Percentiles rank a stretch among this genome's conserved stretches.
phyloP scores from a whole-genome alignment of 805 yeast genomes.

The Wickerhamiella sergipiensis region DNA sequence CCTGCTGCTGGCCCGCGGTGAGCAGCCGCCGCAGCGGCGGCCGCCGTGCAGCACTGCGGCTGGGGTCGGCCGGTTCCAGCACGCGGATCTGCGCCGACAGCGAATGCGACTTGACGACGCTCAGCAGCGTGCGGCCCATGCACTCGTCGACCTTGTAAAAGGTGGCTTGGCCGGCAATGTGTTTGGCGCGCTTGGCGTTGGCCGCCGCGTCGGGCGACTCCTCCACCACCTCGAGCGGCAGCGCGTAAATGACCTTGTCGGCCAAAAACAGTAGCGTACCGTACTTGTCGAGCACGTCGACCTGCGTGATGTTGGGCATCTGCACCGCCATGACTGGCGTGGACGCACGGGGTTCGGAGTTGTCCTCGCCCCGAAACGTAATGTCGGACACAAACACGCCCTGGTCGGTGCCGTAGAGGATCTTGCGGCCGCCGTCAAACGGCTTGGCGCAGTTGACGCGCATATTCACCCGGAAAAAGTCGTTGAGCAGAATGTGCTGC shows the following conservation, averaged over 20 bases:
- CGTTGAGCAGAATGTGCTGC: slow-evolving; percentile 56
- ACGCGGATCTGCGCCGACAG: slow-evolving; percentile 65
- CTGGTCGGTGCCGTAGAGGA: slow-evolving; percentile 80
- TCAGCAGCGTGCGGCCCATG: slow-evolving; percentile 73
- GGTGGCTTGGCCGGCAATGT: slow-evolving; percentile 72
- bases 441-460: slow-evolving; percentile 86
- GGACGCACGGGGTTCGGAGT: slow-evolving; percentile 21
- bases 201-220: slow-evolving; percentile 27
- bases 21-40: slow-evolving; percentile 28
- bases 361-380: slow-evolving; percentile 38
- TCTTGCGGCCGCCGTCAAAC: slow-evolving; percentile 84
- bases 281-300: slow-evolving; percentile 85
- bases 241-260: slow-evolving; percentile 69
- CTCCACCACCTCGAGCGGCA: slow-evolving; percentile 51
- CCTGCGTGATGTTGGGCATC: slow-evolving; percentile 67
- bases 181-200: slow-evolving; percentile 48
- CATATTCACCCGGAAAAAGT: slow-evolving; percentile 59
- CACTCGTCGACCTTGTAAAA: slow-evolving; percentile 91
- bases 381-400: slow-evolving; percentile 80
- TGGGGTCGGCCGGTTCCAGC: slow-evolving; percentile 66
- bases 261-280: slow-evolving; percentile 66
- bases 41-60: slow-evolving; percentile 19
- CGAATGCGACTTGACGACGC: slow-evolving; percentile 75
- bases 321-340: slow-evolving; percentile 60
- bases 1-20: slow-evolving; percentile 23